Base-by-base conservation (phyloP, 1,139 yeast genomes). In the Ogataea hybrid region DNA sequence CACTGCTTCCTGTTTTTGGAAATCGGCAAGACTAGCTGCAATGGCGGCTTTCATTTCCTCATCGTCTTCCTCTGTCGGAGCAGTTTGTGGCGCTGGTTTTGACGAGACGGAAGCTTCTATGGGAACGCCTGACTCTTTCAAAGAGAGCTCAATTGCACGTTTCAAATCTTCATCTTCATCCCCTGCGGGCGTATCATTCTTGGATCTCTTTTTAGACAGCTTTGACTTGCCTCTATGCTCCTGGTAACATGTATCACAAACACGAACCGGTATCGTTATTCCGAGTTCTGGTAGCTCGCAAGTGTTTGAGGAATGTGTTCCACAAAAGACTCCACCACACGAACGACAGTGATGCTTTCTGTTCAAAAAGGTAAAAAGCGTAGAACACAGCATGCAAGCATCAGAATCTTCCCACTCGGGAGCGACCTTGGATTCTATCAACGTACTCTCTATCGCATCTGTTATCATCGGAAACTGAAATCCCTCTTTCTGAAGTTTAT, bases 361-460 rank as follows among this genome's bases (percentile, higher is more conserved):
- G 61, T 87, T 89, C 51, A 90, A 70, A 63, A 90, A 76, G 2
- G 94, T 73, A 57, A 92, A 92, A 11, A 83, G 69, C 28, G 74
- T 79, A 42, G 95, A 89, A 56, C 97, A 88, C 46, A 87, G 81
- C 97, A 94, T 90, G 62, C 99, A 92, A 10, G 87, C 88, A 56
- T 89, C 96, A 14, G 89, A 83, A 58, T 94, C 98, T 18, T 86
- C 82, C 99, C 99, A 92, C 56, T 90, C 97, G 0, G 98, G 98
- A 3, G 99, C 97, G 5, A 92, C 90, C 48, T 82, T 85, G 2
- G 96, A 77, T 59, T 92, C 97, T 42, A 90, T 79, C 63, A 89
- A 79, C 16, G 66, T 69, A 35, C 71, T 62, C 34, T 71, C 73
- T 32, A 70, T 62, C 32, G 57, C 61, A 12, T 53, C 59, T 4